These are phyloP conservation scores for Mortierella antarctica DNA, from an alignment of 192 early-diverging fungal species.

Conservation along the genomic window DNA sequence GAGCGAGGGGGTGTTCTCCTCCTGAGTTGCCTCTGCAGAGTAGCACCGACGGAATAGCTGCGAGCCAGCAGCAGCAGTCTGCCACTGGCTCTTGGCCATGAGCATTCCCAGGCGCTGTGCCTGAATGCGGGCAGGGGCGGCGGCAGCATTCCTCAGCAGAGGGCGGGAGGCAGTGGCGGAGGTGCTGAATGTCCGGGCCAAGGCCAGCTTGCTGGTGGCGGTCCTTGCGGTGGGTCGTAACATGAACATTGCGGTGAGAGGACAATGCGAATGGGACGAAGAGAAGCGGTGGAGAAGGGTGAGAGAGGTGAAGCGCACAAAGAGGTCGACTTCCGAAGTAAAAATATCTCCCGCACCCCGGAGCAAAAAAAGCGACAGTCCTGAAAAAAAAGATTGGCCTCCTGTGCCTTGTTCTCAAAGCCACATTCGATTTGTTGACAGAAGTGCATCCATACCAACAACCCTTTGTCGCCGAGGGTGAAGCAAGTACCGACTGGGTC, in stretches of 20 bases:
- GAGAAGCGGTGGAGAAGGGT: neutral
- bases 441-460: too few species aligned
- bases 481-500: too few species aligned
- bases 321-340: too few species aligned
- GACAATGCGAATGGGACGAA: slow-evolving; percentile 10
- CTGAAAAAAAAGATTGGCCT: too few species aligned
- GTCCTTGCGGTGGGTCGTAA: slow-evolving; percentile 27
- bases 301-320: neutral
- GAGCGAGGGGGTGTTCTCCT: slow-evolving; percentile 27
- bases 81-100: slow-evolving; percentile 20
- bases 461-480: too few species aligned
- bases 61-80: slow-evolving; percentile 5
- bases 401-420: too few species aligned
- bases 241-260: slow-evolving; percentile 30
- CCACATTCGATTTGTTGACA: too few species aligned
- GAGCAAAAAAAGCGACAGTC: too few species aligned
- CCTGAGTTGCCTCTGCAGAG: slow-evolving; percentile 21
- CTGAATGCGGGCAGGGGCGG: slow-evolving; percentile 17
- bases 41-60: slow-evolving; percentile 33
- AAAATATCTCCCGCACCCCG: too few species aligned
- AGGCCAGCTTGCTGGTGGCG: slow-evolving; percentile 17
- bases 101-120: slow-evolving; percentile 20
- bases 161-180: slow-evolving; percentile 3
- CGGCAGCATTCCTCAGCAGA: slow-evolving; percentile 8
- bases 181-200: slow-evolving; percentile 15